A percentile compares a stretch with the other conserved stretches of the same genome.
phyloP scores from a whole-genome alignment of 768 basidiomycete genomes.

The Lanmaoa pseudosensibilis region DNA sequence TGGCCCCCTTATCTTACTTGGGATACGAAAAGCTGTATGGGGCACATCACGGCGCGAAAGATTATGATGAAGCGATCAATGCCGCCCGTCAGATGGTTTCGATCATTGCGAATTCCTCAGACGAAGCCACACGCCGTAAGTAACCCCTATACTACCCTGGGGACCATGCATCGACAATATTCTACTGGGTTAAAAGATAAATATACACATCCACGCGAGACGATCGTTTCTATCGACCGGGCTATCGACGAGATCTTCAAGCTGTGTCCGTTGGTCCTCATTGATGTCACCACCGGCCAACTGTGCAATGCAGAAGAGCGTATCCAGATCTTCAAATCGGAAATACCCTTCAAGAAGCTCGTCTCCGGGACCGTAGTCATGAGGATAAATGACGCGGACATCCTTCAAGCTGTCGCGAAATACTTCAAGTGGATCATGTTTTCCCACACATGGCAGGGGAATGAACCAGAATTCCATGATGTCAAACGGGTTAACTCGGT shows the following conservation, averaged over 20 bases:
- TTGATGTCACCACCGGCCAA: neutral
- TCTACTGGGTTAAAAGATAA: too few species aligned
- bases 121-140: neutral
- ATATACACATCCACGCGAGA: too few species aligned
- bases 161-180: too few species aligned
- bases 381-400: neutral
- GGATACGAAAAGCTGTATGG: conserved; percentile 1
- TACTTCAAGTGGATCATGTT: too few species aligned
- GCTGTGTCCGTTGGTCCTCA: too few species aligned
- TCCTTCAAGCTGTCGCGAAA: too few species aligned
- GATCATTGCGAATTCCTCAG: neutral
- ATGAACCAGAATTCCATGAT: neutral
- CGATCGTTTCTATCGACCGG: too few species aligned
- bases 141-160: too few species aligned
- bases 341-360: neutral
- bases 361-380: neutral
- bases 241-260: too few species aligned
- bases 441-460: too few species aligned
- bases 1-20: neutral
- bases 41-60: neutral
- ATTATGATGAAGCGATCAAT: neutral
- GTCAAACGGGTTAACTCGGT: neutral
- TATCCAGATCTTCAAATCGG: neutral
- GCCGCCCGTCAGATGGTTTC: conserved; percentile 2
- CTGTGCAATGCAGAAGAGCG: neutral